A percentile compares a stretch with the other conserved stretches of the same genome.
These are phyloP conservation scores for Aspergillus carlsbadensis DNA, from an alignment of 495 filamentous ascomycete species.

Conservation along the genomic window DNA sequence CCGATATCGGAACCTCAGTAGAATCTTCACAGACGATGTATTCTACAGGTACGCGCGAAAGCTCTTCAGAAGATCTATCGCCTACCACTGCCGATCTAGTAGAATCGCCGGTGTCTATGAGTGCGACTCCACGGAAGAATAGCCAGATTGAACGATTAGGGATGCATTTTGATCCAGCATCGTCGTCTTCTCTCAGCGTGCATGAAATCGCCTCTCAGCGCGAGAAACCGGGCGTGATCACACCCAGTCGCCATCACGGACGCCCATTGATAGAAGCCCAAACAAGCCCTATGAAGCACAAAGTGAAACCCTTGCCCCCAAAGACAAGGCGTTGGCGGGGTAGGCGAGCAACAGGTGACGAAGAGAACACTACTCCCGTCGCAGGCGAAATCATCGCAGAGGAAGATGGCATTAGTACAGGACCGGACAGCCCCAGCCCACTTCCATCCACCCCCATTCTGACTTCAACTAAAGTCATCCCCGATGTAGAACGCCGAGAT, in stretches of 20 bases:
- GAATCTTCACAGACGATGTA: slow-evolving; percentile 33
- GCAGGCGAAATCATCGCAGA: slow-evolving; percentile 31
- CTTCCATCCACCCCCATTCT: slow-evolving; percentile 17
- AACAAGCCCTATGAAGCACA: slow-evolving; percentile 28
- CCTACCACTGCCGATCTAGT: slow-evolving; percentile 24
- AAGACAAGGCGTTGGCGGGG: slow-evolving; percentile 46
- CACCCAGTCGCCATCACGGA: slow-evolving; percentile 64
- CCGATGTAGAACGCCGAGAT: slow-evolving; percentile 22
- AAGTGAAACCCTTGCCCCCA: slow-evolving; percentile 44
- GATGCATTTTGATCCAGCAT: slow-evolving; percentile 48
- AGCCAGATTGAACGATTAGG: slow-evolving; percentile 38
- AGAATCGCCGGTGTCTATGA: slow-evolving; percentile 17
- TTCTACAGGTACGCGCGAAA: slow-evolving; percentile 43
- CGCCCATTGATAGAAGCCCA: slow-evolving; percentile 13
- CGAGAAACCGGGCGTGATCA: slow-evolving; percentile 83
- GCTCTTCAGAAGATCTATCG: slow-evolving; percentile 30
- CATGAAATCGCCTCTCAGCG: slow-evolving; percentile 74
- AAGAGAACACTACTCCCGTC: background rate
- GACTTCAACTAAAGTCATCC: slow-evolving; percentile 4
- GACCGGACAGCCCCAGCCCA: slow-evolving; percentile 5
- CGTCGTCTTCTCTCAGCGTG: slow-evolving; percentile 60
- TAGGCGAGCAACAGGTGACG: slow-evolving; percentile 30
- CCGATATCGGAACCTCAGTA: slow-evolving; percentile 26
- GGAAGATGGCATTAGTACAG: slow-evolving; percentile 21
- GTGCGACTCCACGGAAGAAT: slow-evolving; percentile 20